Evolutionary conservation across 106 monocot species (phyloP).

Genomic region (Phalaenopsis aphrodite): DNA sequence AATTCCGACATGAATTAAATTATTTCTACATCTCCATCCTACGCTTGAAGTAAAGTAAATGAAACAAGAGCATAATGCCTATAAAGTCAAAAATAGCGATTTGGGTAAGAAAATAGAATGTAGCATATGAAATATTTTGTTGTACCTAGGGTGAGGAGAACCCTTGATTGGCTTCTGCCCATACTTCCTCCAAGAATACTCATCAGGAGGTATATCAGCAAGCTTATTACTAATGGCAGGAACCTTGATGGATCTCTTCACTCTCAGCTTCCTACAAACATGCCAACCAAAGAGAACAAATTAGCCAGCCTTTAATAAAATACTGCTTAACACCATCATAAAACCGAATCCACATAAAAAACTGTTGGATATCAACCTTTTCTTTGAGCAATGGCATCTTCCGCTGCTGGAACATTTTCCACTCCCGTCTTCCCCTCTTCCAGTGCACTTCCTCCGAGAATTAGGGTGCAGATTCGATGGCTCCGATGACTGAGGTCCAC

Average conservation of each 20-base stretch:
- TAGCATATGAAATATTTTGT: not conserved
- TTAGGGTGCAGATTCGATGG: conserved; percentile 18
- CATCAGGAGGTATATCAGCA: conserved; percentile 86
- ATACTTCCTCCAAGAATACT: conserved; percentile 95
- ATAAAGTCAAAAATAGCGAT: not conserved
- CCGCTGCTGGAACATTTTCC: conserved; percentile 51
- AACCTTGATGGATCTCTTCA: conserved; percentile 77
- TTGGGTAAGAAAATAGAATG: not conserved
- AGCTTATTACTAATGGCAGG: conserved; percentile 90
- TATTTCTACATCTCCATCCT: not conserved
- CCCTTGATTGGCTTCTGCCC: conserved; percentile 96
- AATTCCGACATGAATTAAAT: not conserved
- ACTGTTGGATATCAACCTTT: conserved; percentile 35
- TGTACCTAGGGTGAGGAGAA: conserved; percentile 89
- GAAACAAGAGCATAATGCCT: not conserved
- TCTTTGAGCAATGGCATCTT: conserved; percentile 84
- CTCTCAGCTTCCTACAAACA: conserved; percentile 62
- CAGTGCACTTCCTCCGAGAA: conserved; percentile 52
- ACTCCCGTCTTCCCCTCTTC: conserved; percentile 56
- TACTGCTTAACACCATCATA: not conserved
- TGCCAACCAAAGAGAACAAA: not conserved
- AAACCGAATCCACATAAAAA: conserved; percentile 1
- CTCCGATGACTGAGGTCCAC: conserved; percentile 50
- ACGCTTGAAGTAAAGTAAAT: not conserved
- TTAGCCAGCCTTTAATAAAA: not conserved